Percentiles rank a stretch among this genome's conserved stretches.
Evolutionary conservation across 192 early-diverging fungal species (phyloP).

Genomic region (Backusella morwellensis): DNA sequence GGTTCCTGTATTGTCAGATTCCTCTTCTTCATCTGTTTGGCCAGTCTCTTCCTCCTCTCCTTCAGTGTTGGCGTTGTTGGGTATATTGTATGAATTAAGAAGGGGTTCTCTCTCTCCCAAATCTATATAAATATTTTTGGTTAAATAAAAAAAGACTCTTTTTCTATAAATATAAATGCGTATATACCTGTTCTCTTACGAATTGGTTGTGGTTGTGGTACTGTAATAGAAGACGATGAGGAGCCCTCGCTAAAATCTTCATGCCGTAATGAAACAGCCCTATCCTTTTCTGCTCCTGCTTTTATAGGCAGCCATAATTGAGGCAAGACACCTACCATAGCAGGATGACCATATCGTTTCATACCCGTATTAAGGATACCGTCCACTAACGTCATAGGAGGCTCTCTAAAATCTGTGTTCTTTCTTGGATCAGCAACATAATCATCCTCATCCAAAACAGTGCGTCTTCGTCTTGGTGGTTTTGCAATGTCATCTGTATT

Average conservation of each 20-base stretch:
- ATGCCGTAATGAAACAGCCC: not conserved
- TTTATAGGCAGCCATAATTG: slow-evolving; percentile 72
- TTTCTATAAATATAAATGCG: not conserved
- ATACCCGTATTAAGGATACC: slow-evolving; percentile 74
- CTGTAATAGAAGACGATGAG: not conserved
- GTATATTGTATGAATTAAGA: not conserved
- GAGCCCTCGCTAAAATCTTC: slow-evolving; percentile 3
- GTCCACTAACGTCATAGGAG: slow-evolving; percentile 65
- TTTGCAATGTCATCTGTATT: not conserved
- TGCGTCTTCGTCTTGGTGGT: slow-evolving; percentile 16
- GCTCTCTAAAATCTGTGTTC: slow-evolving; percentile 72
- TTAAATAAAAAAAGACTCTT: not conserved
- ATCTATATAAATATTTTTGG: not conserved
- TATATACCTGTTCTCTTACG: slow-evolving; percentile 6
- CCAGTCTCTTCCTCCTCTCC: not conserved
- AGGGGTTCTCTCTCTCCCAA: slow-evolving; percentile 9
- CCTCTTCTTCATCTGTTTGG: slow-evolving; percentile 30
- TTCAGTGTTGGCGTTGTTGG: not conserved
- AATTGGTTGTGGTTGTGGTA: slow-evolving; percentile 2
- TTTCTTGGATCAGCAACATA: slow-evolving; percentile 58
- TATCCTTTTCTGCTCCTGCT: slow-evolving; percentile 9
- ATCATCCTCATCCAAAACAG: slow-evolving; percentile 59
- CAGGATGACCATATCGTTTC: slow-evolving; percentile 65
- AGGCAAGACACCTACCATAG: slow-evolving; percentile 62
- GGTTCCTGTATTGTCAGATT: slow-evolving; percentile 27